Evolutionary conservation across 306 rosid genomes (phyloP).

Genomic region (Casuarina equisetifolia): DNA sequence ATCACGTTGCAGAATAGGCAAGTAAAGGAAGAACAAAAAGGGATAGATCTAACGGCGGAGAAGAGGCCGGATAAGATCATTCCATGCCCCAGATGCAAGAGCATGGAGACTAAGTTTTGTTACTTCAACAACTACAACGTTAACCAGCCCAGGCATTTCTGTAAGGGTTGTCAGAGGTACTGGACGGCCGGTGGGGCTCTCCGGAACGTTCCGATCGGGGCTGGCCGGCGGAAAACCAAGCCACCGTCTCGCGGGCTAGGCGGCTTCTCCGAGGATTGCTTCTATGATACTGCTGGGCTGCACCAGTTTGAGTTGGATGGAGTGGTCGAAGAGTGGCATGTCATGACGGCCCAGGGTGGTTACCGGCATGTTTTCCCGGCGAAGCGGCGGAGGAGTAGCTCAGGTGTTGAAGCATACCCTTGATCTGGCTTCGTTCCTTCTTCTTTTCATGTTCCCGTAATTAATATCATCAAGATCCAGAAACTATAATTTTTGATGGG

Average conservation of each 20-base stretch:
- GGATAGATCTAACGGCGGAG: constrained; percentile 37
- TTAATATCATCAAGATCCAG: neutral
- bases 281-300: constrained; percentile 43
- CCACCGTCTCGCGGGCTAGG: constrained; percentile 36
- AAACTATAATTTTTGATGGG: neutral
- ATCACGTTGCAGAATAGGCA: constrained; percentile 46
- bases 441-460: neutral
- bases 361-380: constrained; percentile 51
- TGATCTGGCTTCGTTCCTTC: constrained; percentile 8
- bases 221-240: constrained; percentile 77
- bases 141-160: constrained; percentile 90
- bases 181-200: constrained; percentile 98
- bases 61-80: constrained; percentile 71
- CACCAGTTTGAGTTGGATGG: constrained; percentile 51
- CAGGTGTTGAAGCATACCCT: constrained; percentile 44
- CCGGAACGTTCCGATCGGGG: constrained; percentile 77
- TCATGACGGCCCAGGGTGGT: constrained; percentile 35
- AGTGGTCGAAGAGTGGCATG: constrained; percentile 56
- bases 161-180: constrained; percentile 85
- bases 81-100: constrained; percentile 89
- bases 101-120: constrained; percentile 94
- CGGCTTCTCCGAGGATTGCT: constrained; percentile 42
- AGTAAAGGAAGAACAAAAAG: constrained; percentile 38
- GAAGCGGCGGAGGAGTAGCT: constrained; percentile 52
- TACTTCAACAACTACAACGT: constrained; percentile 93